Base-by-base conservation (phyloP, 768 basidiomycete species). In the Lactarius akahatsu region DNA sequence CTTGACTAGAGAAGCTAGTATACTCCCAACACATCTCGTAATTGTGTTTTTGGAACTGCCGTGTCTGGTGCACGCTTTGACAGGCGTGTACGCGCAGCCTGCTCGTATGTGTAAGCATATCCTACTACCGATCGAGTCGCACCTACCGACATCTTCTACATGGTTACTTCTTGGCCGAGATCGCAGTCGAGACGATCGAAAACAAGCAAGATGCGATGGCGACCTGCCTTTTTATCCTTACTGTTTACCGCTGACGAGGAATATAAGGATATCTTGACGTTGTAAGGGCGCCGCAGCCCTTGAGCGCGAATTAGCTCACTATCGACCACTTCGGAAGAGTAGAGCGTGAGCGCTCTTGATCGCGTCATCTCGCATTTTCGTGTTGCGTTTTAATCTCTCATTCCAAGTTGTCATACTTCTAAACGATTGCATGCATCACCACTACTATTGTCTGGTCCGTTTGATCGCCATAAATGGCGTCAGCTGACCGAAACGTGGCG, bases 151-250 rank as follows among this genome's bases (percentile, higher is more conserved):
- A 94, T 74, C 79, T 91, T 65, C 79, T 99, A 1, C 96, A 98
- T 72, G 97, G 98, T 74, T 97, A 97, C 76, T 98, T 98, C 86
- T 83, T 98, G 60, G 94, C 96, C 0, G 97, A 98, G 77, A 97
- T 98, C 69, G 96, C 96, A 10, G 95, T 98, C 50, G 96, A 95
- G 79, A 98, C 96, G 15, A 98, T 98, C 65, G 95, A 98, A 79
- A 98, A 98, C 78, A 99, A 99, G 80, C 96, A 98, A 77, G 94
- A 97, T 75, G 92, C 92, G 0, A 91, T 94, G 90, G 91, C 90
- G 67, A 34, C 32, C 79, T 76, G 28, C 43, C 40, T 55, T 38
- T 16, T 23, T 36, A 13, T 18, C 40, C n/a, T 16, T 55, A 1
- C 4, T 11, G 1, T 34, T 34, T 55, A 8, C 9, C 9, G n/a